Percentiles rank a stretch among this genome's conserved stretches.
phyloP scores from a whole-genome alignment of 1,284 basidiomycete genomes.

The Trichosporon sp. region DNA sequence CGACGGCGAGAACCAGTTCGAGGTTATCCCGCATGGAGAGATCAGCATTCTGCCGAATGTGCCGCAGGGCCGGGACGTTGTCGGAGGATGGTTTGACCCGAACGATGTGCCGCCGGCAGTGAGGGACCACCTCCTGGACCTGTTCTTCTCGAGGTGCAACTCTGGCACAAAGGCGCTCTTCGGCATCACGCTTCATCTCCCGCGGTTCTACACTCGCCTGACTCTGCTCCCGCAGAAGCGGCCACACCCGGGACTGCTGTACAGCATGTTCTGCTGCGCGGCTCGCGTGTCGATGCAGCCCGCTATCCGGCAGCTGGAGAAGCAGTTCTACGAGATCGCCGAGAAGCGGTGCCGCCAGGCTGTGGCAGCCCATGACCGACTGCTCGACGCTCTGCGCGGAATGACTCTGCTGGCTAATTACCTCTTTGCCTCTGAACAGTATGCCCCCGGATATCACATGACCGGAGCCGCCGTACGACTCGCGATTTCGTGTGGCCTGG shows the following conservation, averaged over 20 bases:
- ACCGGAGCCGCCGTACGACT: slow-evolving; percentile 37
- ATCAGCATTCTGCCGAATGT: slow-evolving; percentile 26
- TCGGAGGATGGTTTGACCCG: slow-evolving; percentile 47
- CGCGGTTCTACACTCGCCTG: slow-evolving; percentile 38
- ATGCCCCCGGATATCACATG: slow-evolving; percentile 38
- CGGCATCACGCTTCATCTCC: slow-evolving; percentile 33
- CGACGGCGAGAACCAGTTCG: slow-evolving; percentile 19
- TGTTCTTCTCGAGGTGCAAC: slow-evolving; percentile 36
- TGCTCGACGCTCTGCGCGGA: slow-evolving; percentile 43
- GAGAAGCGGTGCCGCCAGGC: slow-evolving; percentile 40
- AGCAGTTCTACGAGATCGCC: slow-evolving; percentile 43
- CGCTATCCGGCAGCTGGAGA: slow-evolving; percentile 38
- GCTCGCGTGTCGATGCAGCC: slow-evolving; percentile 39
- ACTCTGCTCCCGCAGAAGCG: slow-evolving; percentile 37
- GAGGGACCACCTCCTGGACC: slow-evolving; percentile 44
- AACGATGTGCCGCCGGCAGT: slow-evolving; percentile 42
- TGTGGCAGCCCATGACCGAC: slow-evolving; percentile 37
- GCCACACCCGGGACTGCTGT: slow-evolving; percentile 38
- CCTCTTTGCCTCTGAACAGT: slow-evolving; percentile 42
- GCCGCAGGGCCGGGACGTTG: slow-evolving; percentile 32
- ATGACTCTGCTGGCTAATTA: slow-evolving; percentile 40
- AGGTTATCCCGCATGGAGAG: slow-evolving; percentile 24
- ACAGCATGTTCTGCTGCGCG: slow-evolving; percentile 36
- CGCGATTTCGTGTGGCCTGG: slow-evolving; percentile 39
- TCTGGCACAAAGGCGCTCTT: slow-evolving; percentile 19